phyloP scores from a whole-genome alignment of 1,284 basidiomycete species.

The Tilletiaria anomala region DNA sequence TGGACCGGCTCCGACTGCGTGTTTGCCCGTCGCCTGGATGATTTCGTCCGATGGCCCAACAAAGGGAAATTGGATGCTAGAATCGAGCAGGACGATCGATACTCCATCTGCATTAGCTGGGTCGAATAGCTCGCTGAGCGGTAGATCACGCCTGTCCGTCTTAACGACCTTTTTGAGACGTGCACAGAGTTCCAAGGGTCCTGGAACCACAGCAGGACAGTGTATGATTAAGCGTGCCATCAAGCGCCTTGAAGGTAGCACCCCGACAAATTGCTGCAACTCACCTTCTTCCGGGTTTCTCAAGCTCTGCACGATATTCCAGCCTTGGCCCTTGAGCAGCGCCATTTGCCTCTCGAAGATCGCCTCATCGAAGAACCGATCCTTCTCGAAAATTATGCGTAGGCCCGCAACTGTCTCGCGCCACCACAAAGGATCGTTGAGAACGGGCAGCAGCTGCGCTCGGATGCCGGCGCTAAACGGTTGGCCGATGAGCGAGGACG shows the following conservation, averaged over 20 bases:
- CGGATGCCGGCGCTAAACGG: constrained; percentile 64
- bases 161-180: constrained; percentile 28
- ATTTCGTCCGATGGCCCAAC: not conserved
- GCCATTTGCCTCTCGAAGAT: constrained; percentile 60
- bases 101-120: no score
- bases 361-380: constrained; percentile 49
- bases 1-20: no score
- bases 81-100: no score
- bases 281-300: constrained; percentile 51
- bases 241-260: not conserved
- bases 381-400: constrained; percentile 59
- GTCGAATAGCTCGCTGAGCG: not conserved
- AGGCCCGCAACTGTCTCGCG: constrained; percentile 65
- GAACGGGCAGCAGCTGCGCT: constrained; percentile 62
- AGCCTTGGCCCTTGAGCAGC: constrained; percentile 80
- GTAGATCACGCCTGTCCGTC: not conserved
- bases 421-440: constrained; percentile 79
- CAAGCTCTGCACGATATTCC: constrained; percentile 71
- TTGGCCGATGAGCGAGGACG: constrained; percentile 63
- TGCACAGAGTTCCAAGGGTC: constrained; percentile 35
- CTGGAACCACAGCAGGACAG: not conserved
- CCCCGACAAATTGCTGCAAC: not conserved
- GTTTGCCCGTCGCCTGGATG: no score
- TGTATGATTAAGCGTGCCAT: not conserved
- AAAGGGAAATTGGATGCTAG: not conserved